These are phyloP conservation scores for Pichia deserticola DNA, from an alignment of 805 yeast genomes.

Conservation along the genomic window DNA sequence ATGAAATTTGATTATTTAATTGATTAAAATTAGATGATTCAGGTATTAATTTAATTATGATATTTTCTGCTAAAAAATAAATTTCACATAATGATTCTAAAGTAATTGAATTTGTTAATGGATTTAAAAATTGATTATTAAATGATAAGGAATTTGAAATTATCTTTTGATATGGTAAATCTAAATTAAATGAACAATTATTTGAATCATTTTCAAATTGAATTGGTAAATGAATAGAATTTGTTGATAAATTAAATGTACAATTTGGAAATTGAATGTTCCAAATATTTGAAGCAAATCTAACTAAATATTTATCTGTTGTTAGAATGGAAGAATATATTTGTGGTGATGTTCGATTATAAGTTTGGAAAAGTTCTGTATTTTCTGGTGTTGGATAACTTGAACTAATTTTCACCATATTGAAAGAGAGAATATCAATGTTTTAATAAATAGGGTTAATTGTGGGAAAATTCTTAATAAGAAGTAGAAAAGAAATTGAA, in stretches of 20 bases:
- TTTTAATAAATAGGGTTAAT: no score
- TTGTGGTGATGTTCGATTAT: conserved; percentile 21
- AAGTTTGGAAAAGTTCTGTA: conserved; percentile 20
- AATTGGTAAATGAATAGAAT: conserved; percentile 5
- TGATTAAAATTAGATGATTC: background rate
- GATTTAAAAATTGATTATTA: background rate
- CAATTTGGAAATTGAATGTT: conserved; percentile 9
- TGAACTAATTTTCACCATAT: background rate
- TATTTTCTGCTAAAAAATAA: conserved; percentile 18
- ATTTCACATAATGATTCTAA: conserved; percentile 17
- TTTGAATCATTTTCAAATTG: background rate
- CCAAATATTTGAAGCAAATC: conserved; percentile 21
- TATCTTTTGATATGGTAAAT: conserved; percentile 7
- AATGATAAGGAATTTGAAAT: background rate
- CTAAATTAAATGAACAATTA: background rate
- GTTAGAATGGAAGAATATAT: conserved; percentile 9
- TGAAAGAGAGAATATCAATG: no score
- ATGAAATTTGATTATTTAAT: background rate
- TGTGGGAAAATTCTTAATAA: no score
- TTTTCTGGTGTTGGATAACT: conserved; percentile 24
- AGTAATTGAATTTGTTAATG: conserved; percentile 4
- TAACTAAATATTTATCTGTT: conserved; percentile 12
- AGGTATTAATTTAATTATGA: conserved; percentile 15
- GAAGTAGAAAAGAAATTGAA: no score
- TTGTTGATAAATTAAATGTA: conserved; percentile 3